A percentile compares a stretch with the other conserved stretches of the same genome.
phyloP scores from a whole-genome alignment of 2,329 filamentous ascomycete genomes.

The Neofusicoccum ribis region DNA sequence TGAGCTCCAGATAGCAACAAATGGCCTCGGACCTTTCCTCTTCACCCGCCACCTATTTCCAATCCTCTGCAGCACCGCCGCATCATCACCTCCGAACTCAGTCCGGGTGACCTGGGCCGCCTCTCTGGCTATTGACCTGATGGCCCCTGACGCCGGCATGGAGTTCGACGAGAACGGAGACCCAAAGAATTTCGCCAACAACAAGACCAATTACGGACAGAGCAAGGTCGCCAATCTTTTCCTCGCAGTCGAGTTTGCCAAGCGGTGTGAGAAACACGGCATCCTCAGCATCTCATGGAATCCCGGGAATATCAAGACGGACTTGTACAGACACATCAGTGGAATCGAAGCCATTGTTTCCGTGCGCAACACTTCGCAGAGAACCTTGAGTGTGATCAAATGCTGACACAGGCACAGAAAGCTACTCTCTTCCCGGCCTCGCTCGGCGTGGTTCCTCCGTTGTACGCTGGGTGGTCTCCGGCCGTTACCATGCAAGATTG shows the following conservation, averaged over 20 bases:
- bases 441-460: background rate
- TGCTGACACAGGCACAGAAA: background rate
- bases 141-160: slow-evolving; percentile 15
- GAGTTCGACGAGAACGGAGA: background rate
- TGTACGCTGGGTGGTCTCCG: slow-evolving; percentile 2
- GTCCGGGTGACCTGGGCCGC: slow-evolving; percentile 40
- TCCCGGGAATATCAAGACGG: no score
- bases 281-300: slow-evolving; percentile 22
- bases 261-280: slow-evolving; percentile 23
- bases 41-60: slow-evolving; percentile 42
- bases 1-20: slow-evolving; percentile 41
- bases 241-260: slow-evolving; percentile 26
- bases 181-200: no score
- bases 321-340: no score
- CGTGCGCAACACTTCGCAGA: no score
- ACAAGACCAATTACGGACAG: slow-evolving; percentile 25
- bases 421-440: background rate
- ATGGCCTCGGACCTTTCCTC: slow-evolving; percentile 43
- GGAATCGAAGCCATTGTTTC: no score
- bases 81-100: slow-evolving; percentile 23
- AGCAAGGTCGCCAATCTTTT: slow-evolving; percentile 31
- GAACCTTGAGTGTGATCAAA: no score
- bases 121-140: slow-evolving; percentile 22
- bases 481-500: slow-evolving; percentile 22
- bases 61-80: slow-evolving; percentile 33